Evolutionary conservation across 768 basidiomycete species (phyloP), one percentile per base, ranked within the genome.

Genomic region (Boletus rubescentipes): DNA sequence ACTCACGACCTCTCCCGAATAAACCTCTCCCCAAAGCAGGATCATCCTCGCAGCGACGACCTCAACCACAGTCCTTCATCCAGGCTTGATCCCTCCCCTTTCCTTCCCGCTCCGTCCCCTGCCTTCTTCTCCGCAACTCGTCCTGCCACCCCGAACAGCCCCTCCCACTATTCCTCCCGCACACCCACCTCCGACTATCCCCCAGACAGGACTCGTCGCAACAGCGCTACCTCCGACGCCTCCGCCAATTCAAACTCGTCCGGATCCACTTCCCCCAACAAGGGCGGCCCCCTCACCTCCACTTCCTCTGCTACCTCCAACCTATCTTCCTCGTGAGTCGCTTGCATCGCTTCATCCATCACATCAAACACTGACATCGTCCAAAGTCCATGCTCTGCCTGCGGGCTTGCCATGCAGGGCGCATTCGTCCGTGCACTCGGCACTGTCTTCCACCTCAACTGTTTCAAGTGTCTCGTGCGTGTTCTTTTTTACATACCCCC

Each of bases 391-490:
- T 92, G 90, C 65, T 83, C 86, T 23, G 82, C 90, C 12, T 91
- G 90, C 64, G 85, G 84, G 37, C 85, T 86, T 66, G 73, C 84
- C 36, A 90, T 98, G 84, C 88, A 93, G 56, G 96, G 97, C 12
- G 93, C 95, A 43, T 98, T 98, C 72, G 97, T 99, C 34, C 83
- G 97, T 54, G 97, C 97, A 1, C 77, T 99, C 47, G 88, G 91
- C 53, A 89, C 91, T 0, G 93, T 98, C 21, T 98, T 87, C 68
- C 97, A 99, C 72, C 73, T 98, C n/a, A 90, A 91, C 62, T 99
- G 97, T 76, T 99, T 99, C 82, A 91, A 91, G 66, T 99, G 97
- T 79, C 82, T 92, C 82, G 96, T 97, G 64, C 61, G 89, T 75
- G 18, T 53, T 51, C 59, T 31, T 47, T 39, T 49, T 26, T 18